Base-by-base conservation (phyloP, 176 grass and related monocot species). In the Lolium perenne region DNA sequence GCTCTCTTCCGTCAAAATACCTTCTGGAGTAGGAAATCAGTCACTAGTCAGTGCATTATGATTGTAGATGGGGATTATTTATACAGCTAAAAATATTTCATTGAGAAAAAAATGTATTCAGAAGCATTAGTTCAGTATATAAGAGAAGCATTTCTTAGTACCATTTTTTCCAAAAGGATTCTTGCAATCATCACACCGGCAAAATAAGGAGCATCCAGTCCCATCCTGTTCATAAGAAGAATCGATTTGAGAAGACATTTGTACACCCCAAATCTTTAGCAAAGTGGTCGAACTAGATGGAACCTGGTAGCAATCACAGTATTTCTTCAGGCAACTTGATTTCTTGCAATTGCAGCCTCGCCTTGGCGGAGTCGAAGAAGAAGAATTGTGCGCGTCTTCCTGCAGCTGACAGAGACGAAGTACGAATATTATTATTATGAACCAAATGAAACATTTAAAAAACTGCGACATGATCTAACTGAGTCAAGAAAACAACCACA, bases 261-360 rank as follows among this genome's bases (percentile, higher is more conserved):
- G n/a, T 21, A 67, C 1, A 3, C 14, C 2, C 5, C 14, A 87
- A 58, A 53, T 9, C 8, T 65, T 63, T 62, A 74, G 53, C 18
- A 15, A 67, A 80, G 72, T 40, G 15, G 16, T 76, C 58, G 38
- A 84, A 10, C 35, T 49, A 85, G 81, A 90, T 71, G n/a, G 69
- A 80, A 93, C 91, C 91, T 93, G 91, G 70, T 93, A 93, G 66
- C 91, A 93, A 68, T 93, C 91, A 56, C 91, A 93, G 38, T 93
- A 93, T 88, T 93, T 93, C 85, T 93, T 93, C 56, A 90, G 82
- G 82, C 91, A 93, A 86, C 86, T 93, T 76, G 91, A 93, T 80
- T 93, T 93, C 88, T 93, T 93, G 91, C 91, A 93, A 61, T 86
- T 93, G 79, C 91, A 93, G 70, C 91, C 86, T 80, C 79, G 74